phyloP scores from a whole-genome alignment of 2,329 filamentous ascomycete genomes.

The Neonectria neomacrospora region DNA sequence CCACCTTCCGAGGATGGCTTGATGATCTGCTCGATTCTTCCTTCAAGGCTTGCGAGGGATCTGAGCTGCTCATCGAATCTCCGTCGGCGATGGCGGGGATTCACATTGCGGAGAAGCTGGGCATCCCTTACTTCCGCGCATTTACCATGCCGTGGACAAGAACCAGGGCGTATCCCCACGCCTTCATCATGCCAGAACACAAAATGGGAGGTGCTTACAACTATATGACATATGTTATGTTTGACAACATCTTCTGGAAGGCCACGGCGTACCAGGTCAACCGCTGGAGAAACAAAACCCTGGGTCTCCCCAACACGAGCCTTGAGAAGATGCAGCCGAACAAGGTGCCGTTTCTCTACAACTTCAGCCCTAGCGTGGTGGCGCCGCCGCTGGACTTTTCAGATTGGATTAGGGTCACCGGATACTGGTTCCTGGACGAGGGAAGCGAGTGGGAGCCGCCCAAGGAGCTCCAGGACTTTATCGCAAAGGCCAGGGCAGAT shows the following conservation, averaged over 20 bases:
- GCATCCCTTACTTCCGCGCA: constrained; percentile 94
- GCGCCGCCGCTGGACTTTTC: constrained; percentile 93
- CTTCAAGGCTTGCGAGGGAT: constrained; percentile 85
- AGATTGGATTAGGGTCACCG: constrained; percentile 97
- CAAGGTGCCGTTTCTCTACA: constrained; percentile 98
- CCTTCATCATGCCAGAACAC: constrained; percentile 90
- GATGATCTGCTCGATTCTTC: constrained; percentile 86
- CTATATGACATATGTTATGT: constrained; percentile 93
- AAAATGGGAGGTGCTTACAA: constrained; percentile 98
- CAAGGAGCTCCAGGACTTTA: constrained; percentile 80
- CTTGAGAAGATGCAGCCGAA: constrained; percentile 94
- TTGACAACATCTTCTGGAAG: constrained; percentile 97
- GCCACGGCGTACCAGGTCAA: constrained; percentile 92
- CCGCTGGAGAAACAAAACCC: constrained; percentile 84
- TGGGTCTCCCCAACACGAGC: constrained; percentile 82
- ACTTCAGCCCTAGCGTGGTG: constrained; percentile 95
- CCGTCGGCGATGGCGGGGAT: constrained; percentile 98
- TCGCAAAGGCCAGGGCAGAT: constrained; percentile 82
- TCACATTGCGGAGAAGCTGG: constrained; percentile 92
- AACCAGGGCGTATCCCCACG: constrained; percentile 94
- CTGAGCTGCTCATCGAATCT: constrained; percentile 92
- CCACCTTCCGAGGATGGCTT: constrained; percentile 93
- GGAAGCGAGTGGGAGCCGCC: constrained; percentile 76
- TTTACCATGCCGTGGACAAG: constrained; percentile 99
- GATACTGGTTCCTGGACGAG: constrained; percentile 98